Base-by-base conservation (phyloP, 352 stramenopile species). In the Aphanomyces stellatus region DNA sequence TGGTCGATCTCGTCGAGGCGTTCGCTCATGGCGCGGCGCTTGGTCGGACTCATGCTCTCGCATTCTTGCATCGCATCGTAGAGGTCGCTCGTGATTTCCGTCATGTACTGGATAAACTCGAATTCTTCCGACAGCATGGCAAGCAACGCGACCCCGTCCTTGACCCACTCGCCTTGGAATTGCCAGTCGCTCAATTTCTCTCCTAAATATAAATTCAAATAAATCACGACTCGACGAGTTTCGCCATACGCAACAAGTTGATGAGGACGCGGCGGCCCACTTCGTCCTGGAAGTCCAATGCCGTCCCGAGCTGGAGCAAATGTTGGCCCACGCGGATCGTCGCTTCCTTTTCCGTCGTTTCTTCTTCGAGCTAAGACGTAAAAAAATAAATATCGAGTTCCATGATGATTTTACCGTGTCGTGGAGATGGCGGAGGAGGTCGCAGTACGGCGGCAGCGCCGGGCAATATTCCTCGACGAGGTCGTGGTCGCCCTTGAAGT, bases 201-300 rank as follows among this genome's bases (percentile, higher is more conserved):
- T 22, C 82, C 81, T 90, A 35, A 35, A 13, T 3, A 62, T 10
- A 53, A 53, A 59, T 56, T 62, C 19, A 62, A n/a, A n/a, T n/a
- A n/a, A n/a, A n/a, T n/a, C n/a, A n/a, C n/a, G n/a, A n/a, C n/a
- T n/a, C n/a, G n/a, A n/a, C n/a, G 35, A 43, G 53, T 25, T 62
- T 11, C 31, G 19, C 8, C 80, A 65, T 73, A 88, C 82, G 79
- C 49, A 91, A 56, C 8, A 75, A 75, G 48, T 87, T 78, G 4
- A 91, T 74, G n/a, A 91, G 70, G 33, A 80, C 76, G 13, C 81
- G 77, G n/a, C 81, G 81, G 7, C 84, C 84, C 53, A 90, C 88
- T 53, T 93, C 84, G 57, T 93, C 84, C 53, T 90, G 82, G 57
- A 87, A 90, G 67, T 93, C 84, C 27, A 93, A 42, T 15, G 82